Conservation (phyloP, 129 eudicot genomes). For the Flaveria linearis region DNA sequence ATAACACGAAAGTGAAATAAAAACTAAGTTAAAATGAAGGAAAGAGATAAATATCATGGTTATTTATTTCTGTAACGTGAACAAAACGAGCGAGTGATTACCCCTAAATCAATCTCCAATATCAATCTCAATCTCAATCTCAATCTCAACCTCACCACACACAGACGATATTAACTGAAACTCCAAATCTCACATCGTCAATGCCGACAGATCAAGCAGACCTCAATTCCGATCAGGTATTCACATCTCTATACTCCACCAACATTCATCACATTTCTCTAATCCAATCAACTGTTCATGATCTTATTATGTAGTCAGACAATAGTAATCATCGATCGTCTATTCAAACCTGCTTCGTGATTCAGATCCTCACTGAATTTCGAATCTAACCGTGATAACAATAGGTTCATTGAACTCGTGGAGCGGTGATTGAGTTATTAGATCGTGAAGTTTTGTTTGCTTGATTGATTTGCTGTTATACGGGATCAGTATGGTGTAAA, state of each 20-base stretch:
- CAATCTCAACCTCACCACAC: conserved; percentile 31
- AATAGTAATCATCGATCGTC: not conserved
- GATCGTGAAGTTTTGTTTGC: conserved; percentile 9
- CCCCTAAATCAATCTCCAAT: conserved; percentile 18
- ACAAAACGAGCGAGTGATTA: conserved; percentile 22
- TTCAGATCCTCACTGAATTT: conserved; percentile 22
- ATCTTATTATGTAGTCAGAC: not conserved
- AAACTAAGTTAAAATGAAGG: not conserved
- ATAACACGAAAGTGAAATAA: no score
- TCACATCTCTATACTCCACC: not conserved
- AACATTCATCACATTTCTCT: not conserved
- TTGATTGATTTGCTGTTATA: conserved; percentile 12
- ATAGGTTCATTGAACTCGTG: conserved; percentile 1
- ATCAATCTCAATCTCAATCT: not conserved
- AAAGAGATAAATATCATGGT: no score
- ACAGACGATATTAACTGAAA: conserved; percentile 14
- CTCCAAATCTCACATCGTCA: conserved; percentile 16
- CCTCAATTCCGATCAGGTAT: conserved; percentile 67
- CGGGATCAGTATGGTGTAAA: conserved; percentile 10
- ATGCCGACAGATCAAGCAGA: conserved; percentile 69
- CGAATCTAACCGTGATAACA: conserved; percentile 1
- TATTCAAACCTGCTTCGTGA: not conserved
- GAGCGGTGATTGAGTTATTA: conserved; percentile 12
- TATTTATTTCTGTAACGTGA: conserved; percentile 7
- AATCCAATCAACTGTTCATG: conserved; percentile 14